Evolutionary conservation across 306 rosid genomes (phyloP).

Genomic region (Cicer pinnatifidum): DNA sequence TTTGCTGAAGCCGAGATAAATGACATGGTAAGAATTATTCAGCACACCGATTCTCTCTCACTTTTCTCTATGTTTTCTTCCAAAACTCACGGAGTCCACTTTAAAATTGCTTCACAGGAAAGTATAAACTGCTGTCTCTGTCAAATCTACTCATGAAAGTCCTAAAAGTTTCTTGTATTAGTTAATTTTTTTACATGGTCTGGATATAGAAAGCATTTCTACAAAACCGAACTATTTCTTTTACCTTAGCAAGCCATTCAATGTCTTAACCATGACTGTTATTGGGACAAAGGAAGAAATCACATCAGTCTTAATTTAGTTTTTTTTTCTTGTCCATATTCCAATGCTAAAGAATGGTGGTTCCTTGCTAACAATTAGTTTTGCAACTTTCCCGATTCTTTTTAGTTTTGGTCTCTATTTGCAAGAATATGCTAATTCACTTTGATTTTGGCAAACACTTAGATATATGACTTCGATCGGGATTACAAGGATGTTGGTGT

Average conservation of each 20-base stretch:
- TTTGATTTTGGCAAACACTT: slow-evolving; percentile 42
- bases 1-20: slow-evolving; percentile 97
- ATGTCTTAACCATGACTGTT: slow-evolving; percentile 18
- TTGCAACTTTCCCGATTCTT: slow-evolving; percentile 20
- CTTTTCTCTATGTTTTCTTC: slow-evolving; percentile 14
- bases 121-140: slow-evolving; percentile 21
- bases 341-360: slow-evolving; percentile 29
- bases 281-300: slow-evolving; percentile 23
- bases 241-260: slow-evolving; percentile 17
- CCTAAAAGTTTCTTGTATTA: slow-evolving; percentile 11
- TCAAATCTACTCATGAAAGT: slow-evolving; percentile 27
- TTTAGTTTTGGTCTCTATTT: slow-evolving; percentile 39
- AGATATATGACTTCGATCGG: slow-evolving; percentile 95
- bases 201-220: slow-evolving; percentile 33
- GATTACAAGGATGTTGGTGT: slow-evolving; percentile 98
- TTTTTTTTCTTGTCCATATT: slow-evolving; percentile 38
- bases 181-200: neutral
- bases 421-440: slow-evolving; percentile 45
- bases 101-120: slow-evolving; percentile 16
- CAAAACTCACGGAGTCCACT: slow-evolving; percentile 12
- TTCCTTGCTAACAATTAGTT: slow-evolving; percentile 35
- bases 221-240: neutral
- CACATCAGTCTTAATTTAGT: slow-evolving; percentile 33
- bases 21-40: slow-evolving; percentile 80
- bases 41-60: slow-evolving; percentile 25